Evolutionary conservation across 345 rosid genomes (phyloP), one percentile per base, ranked within the genome.

Genomic region (Reutealis trisperma): DNA sequence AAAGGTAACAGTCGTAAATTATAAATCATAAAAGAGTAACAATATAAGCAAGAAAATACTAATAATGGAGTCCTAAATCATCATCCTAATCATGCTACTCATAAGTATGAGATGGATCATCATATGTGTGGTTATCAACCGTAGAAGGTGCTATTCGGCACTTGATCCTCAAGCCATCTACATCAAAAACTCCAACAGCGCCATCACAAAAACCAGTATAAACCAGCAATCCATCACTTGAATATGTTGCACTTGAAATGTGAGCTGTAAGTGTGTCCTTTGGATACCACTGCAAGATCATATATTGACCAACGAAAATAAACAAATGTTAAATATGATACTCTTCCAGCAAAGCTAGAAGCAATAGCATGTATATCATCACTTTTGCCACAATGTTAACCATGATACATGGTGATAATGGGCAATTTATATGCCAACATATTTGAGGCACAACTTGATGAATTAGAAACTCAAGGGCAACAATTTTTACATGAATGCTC

Each of bases 181-280:
- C 86, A 78, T 88, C 91, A 57, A 88, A 88, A 67, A 88, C 89
- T 74, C 89, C 91, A 57, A 88, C 70, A 34, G 86, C 83, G 24
- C 89, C 91, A 42, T 88, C 89, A 77, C 82, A 87, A 65, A 87
- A 87, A 25, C 83, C 84, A 64, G 84, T 61, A 78, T 83, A 87
- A 49, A 87, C 76, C 67, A 86, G 74, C 63, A 63, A 77, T 55
- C 91, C 84, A 37, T 86, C 83, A 27, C 91, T 84, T 8, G 91
- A 88, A 82, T 84, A 88, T 80, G 80, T 80, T 66, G 87, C 91
- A 83, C 80, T 84, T 55, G 91, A 84, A 68, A 88, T 83, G 47
- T 84, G 85, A 71, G 88, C 89, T 14, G 67, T 1, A 60, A 88
- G 86, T 27, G 74, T n/a, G 13, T 88, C 91, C 77, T 81, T 81